Percentiles rank a stretch among this genome's conserved stretches.
Conservation (phyloP, 495 filamentous ascomycete species). For the Extremus antarcticus region DNA sequence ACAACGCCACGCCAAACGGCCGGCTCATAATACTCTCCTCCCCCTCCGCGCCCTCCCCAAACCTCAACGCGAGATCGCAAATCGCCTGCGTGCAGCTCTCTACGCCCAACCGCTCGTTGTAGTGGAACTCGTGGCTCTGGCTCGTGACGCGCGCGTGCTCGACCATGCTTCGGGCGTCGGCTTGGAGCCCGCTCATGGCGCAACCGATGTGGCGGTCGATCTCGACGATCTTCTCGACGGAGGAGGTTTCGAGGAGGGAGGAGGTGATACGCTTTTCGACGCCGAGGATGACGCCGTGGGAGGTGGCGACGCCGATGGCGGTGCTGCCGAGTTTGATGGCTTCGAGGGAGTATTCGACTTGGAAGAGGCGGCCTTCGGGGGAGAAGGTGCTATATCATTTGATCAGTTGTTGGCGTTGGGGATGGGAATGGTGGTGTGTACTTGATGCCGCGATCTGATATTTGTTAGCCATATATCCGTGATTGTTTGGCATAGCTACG, state of each 20-base stretch:
- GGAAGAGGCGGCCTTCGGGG: slow-evolving; percentile 97
- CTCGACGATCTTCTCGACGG: slow-evolving; percentile 98
- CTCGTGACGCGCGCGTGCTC: slow-evolving; percentile 97
- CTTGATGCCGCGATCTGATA: slow-evolving; percentile 95
- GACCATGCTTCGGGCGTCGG: slow-evolving; percentile 89
- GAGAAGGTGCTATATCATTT: slow-evolving; percentile 78
- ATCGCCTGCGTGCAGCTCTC: slow-evolving; percentile 98
- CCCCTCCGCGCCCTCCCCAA: slow-evolving; percentile 93
- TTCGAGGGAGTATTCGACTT: slow-evolving; percentile 99
- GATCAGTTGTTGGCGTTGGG: slow-evolving; percentile 13
- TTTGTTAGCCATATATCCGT: slow-evolving; percentile 13
- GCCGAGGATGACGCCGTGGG: slow-evolving; percentile 85
- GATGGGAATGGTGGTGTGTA: slow-evolving; percentile 37
- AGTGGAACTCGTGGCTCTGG: slow-evolving; percentile 94
- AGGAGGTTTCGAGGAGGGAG: slow-evolving; percentile 88
- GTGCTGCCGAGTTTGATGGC: slow-evolving; percentile 99
- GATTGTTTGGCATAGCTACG: slow-evolving; percentile 32
- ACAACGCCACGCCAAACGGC: slow-evolving; percentile 89
- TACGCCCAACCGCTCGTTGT: slow-evolving; percentile 82
- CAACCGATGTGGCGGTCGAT: slow-evolving; percentile 98
- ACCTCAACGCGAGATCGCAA: slow-evolving; percentile 90
- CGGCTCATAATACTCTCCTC: slow-evolving; percentile 97
- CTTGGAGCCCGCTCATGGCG: slow-evolving; percentile 95
- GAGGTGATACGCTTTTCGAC: slow-evolving; percentile 99
- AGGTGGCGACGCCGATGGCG: slow-evolving; percentile 93